These are phyloP conservation scores for Exophiala oligosperma DNA, from an alignment of 2,329 filamentous ascomycete species.

Conservation along the genomic window DNA sequence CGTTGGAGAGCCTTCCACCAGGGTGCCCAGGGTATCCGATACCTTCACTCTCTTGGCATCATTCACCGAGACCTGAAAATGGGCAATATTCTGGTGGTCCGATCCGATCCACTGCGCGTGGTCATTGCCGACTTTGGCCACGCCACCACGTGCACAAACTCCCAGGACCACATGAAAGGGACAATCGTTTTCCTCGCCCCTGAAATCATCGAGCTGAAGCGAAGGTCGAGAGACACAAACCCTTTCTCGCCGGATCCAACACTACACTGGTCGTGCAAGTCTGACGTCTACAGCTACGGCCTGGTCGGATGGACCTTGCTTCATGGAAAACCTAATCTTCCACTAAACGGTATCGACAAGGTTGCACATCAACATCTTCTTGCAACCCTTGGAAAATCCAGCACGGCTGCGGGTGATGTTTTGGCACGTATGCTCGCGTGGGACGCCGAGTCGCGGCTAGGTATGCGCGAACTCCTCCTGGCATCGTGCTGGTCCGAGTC, in stretches of 20 bases:
- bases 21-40: conserved; percentile 81
- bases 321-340: background rate
- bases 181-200: conserved; percentile 92
- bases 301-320: background rate
- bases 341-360: too few species aligned
- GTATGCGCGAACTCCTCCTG: too few species aligned
- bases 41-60: conserved; percentile 81
- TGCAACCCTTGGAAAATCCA: too few species aligned
- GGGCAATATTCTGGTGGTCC: conserved; percentile 73
- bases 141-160: conserved; percentile 61
- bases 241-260: background rate
- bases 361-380: too few species aligned
- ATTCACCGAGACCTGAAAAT: conserved; percentile 90
- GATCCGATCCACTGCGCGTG: conserved; percentile 82
- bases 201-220: conserved; percentile 49
- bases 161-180: conserved; percentile 47
- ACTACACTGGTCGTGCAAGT: background rate
- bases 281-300: conserved; percentile 3
- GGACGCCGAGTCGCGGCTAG: too few species aligned
- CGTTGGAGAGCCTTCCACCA: conserved; percentile 69
- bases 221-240: too few species aligned
- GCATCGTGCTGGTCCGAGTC: too few species aligned
- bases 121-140: conserved; percentile 99
- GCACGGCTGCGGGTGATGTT: too few species aligned
- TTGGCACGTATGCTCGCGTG: too few species aligned